Conservation (phyloP, 2,329 filamentous ascomycete genomes). For the Pseudofabraea citricarpa region DNA sequence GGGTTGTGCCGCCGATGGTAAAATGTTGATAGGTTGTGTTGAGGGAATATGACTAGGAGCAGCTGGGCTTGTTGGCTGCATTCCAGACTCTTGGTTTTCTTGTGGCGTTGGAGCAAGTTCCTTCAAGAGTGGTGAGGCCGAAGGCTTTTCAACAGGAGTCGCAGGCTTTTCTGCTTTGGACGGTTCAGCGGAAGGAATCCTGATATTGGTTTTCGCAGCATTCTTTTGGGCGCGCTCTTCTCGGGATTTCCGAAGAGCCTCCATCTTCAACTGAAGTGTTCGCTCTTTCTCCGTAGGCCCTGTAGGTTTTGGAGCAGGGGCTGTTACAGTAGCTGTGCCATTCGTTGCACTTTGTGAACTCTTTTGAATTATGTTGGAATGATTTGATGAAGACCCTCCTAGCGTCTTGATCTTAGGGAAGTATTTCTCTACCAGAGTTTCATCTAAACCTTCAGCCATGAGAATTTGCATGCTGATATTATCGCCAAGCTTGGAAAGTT, state of each 20-base stretch:
- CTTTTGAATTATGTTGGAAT: too few species aligned
- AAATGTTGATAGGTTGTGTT: too few species aligned
- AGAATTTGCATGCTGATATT: too few species aligned
- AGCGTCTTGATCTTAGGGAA: too few species aligned
- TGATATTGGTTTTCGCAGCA: slow-evolving; percentile 24
- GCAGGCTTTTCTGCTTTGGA: neutral
- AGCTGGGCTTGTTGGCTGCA: neutral
- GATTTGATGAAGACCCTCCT: too few species aligned
- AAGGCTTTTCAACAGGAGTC: neutral
- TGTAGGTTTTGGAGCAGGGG: slow-evolving; percentile 12
- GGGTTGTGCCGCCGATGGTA: too few species aligned
- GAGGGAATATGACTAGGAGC: slow-evolving; percentile 2
- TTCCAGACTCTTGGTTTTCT: neutral
- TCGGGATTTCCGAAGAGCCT: slow-evolving; percentile 61
- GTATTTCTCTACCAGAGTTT: slow-evolving; percentile 54
- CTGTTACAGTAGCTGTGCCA: neutral
- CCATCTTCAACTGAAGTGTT: slow-evolving; percentile 72
- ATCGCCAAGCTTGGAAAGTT: slow-evolving; percentile 54
- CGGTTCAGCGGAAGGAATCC: neutral
- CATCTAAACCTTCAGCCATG: slow-evolving; percentile 67
- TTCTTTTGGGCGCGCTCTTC: slow-evolving; percentile 37
- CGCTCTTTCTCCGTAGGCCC: slow-evolving; percentile 65
- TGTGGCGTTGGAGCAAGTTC: neutral
- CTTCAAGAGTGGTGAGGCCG: neutral
- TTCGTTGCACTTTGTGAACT: too few species aligned